These are phyloP conservation scores for Ustanciosporium gigantosporum DNA, from an alignment of 1,284 basidiomycete genomes.

Conservation along the genomic window DNA sequence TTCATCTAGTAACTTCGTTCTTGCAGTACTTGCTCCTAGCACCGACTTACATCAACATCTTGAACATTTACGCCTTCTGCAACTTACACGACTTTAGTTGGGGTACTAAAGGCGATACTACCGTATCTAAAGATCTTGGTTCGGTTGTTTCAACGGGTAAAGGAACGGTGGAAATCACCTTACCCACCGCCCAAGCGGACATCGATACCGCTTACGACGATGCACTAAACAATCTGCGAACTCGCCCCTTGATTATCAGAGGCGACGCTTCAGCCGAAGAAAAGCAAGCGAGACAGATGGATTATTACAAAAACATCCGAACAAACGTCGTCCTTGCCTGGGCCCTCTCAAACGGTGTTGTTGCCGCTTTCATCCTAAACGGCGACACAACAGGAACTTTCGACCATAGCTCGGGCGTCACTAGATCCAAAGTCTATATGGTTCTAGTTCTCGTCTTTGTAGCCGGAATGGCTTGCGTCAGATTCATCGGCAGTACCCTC, in stretches of 20 bases:
- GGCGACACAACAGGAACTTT: slow-evolving; percentile 42
- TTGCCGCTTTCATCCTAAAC: slow-evolving; percentile 55
- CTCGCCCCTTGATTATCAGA: slow-evolving; percentile 65
- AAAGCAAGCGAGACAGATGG: slow-evolving; percentile 53
- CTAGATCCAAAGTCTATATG: slow-evolving; percentile 54
- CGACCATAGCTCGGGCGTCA: slow-evolving; percentile 29
- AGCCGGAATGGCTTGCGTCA: slow-evolving; percentile 50
- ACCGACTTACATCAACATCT: slow-evolving; percentile 83
- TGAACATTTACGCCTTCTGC: slow-evolving; percentile 64
- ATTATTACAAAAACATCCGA: slow-evolving; percentile 70
- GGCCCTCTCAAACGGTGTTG: slow-evolving; percentile 73
- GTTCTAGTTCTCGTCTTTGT: slow-evolving; percentile 57
- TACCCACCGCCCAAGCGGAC: slow-evolving; percentile 82
- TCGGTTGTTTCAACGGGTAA: slow-evolving; percentile 49
- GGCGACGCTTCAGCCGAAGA: slow-evolving; percentile 55
- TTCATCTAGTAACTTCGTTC: slow-evolving; percentile 91
- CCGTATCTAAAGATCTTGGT: slow-evolving; percentile 54
- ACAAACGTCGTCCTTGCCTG: slow-evolving; percentile 87
- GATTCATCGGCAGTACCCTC: slow-evolving; percentile 50
- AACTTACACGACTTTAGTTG: slow-evolving; percentile 55
- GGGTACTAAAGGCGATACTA: slow-evolving; percentile 62
- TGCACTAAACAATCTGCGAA: slow-evolving; percentile 78
- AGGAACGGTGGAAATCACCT: slow-evolving; percentile 77
- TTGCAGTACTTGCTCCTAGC: slow-evolving; percentile 87
- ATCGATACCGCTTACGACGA: slow-evolving; percentile 88